Evolutionary conservation across 2,329 filamentous ascomycete genomes (phyloP), one percentile per base, ranked within the genome.

Genomic region (Cytospora leucostoma): DNA sequence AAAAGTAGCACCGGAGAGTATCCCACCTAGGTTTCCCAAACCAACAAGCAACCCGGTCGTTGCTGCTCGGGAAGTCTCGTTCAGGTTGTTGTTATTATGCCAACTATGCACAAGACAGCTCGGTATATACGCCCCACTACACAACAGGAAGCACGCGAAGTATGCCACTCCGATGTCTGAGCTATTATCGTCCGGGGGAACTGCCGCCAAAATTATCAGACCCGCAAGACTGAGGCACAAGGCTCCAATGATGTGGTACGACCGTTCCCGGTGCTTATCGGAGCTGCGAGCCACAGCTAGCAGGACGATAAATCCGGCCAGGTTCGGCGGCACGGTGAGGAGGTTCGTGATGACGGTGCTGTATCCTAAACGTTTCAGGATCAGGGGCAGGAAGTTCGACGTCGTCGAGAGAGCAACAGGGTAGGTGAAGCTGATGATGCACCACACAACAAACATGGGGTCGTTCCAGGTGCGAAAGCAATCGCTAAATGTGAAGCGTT

Each of bases 1-100:
- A 61, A 83, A 83, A 0, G 78, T 82, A 0, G 74, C 78, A 8
- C 73, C 73, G 2, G 68, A 75, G n/a, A 83, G 61, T 15, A 83
- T 77, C 0, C 81, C 80, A 0, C 76, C 79, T 3, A 83, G 64
- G 63, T 84, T 84, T 0, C 79, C 80, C 8, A 83, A 68, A 0
- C 79, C 80, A 7, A 81, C 79, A 1, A 80, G 71, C 15, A 82
- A 70, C 0, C 77, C 80, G 1, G 79, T 82, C 11, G 77, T 80
- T 0, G 80, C 79, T 6, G 80, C 80, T 0, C 81, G 75, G 0
- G 74, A 75, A 51, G 77, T 82, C 70, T 84, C 81, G 32, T 79
- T 76, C 8, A 81, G 70, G 50, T 81, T 82, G 68, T 84, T 83
- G 65, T 82, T 83, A 62, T 83, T 83, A 64, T 82, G 75, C 80